Evolutionary conservation across 208 protist genomes (phyloP).

Genomic region (Herpetomonas muscarum): DNA sequence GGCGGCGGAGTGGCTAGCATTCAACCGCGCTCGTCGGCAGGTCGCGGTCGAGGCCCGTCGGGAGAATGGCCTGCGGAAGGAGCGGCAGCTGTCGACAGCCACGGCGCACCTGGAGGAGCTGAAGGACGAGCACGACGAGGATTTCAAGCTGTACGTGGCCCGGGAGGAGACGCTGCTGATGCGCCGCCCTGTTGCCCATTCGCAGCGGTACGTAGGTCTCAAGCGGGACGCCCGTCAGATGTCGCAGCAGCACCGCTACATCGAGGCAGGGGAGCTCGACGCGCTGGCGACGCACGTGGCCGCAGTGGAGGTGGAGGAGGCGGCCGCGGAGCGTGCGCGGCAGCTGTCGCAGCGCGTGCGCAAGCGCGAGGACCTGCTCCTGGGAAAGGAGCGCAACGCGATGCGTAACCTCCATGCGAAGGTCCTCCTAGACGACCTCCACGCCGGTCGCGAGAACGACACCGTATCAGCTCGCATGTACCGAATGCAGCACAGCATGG

Average conservation of each 20-base stretch:
- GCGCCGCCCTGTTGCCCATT: slow-evolving; percentile 31
- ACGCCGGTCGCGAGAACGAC: slow-evolving; percentile 3
- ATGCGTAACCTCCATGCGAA: slow-evolving; percentile 2
- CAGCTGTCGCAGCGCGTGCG: slow-evolving; percentile 3
- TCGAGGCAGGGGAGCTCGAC: slow-evolving; percentile 23
- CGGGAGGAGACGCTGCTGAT: slow-evolving; percentile 19
- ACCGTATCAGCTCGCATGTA: slow-evolving; percentile 8
- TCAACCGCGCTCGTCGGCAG: slow-evolving; percentile 34
- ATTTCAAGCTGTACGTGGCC: slow-evolving; percentile 31
- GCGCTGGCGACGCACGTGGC: slow-evolving; percentile 12
- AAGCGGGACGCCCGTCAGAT: slow-evolving; percentile 36
- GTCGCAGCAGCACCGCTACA: slow-evolving; percentile 20
- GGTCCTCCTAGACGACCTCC: slow-evolving; percentile 11
- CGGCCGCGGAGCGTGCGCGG: background rate
- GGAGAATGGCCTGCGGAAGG: slow-evolving; percentile 7
- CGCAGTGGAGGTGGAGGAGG: slow-evolving; percentile 4
- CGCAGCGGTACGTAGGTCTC: slow-evolving; percentile 17
- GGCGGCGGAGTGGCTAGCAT: slow-evolving; percentile 43
- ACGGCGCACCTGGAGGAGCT: slow-evolving; percentile 25
- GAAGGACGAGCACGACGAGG: slow-evolving; percentile 35
- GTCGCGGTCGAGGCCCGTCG: slow-evolving; percentile 13
- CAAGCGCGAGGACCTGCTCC: slow-evolving; percentile 14
- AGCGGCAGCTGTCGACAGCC: slow-evolving; percentile 17
- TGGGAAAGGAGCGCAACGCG: slow-evolving; percentile 9
- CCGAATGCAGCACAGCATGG: slow-evolving; percentile 14